Conservation (phyloP, 2,329 filamentous ascomycete species). For the Fusarium burgessii region DNA sequence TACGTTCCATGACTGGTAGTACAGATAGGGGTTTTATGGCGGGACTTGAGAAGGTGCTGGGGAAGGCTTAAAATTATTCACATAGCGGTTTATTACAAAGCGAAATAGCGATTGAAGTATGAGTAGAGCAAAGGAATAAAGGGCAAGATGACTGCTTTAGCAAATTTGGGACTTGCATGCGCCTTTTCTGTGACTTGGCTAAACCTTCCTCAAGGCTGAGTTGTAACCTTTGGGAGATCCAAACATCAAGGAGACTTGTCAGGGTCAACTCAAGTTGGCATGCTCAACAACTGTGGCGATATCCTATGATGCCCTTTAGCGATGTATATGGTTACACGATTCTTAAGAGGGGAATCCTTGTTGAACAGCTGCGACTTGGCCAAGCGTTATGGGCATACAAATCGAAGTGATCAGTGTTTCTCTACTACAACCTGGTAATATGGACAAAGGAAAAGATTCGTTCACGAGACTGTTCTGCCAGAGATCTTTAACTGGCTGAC, state of each 20-base stretch:
- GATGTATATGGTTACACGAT: no score
- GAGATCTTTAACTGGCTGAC: no score
- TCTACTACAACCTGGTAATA: no score
- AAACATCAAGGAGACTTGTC: not conserved
- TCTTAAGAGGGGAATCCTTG: not conserved
- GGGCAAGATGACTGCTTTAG: accelerated
- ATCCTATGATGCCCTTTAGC: accelerated
- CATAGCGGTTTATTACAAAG: not conserved
- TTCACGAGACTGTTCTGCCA: no score
- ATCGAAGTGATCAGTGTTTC: no score
- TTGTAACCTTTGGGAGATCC: not conserved
- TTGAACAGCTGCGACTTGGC: no score
- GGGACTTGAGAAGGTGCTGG: no score
- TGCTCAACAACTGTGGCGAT: accelerated
- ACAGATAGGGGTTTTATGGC: no score
- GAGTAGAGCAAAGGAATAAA: accelerated
- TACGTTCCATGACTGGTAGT: not conserved
- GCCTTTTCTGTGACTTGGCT: accelerated
- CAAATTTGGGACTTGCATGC: not conserved
- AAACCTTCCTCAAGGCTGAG: not conserved
- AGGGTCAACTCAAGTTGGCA: not conserved
- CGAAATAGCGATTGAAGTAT: not conserved
- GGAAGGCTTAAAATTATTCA: not conserved
- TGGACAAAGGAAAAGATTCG: no score
- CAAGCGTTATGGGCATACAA: no score